Percentiles rank a stretch among this genome's conserved stretches.
Conservation (phyloP, 169 alveolate genomes). For the Plasmodium coatneyi region DNA sequence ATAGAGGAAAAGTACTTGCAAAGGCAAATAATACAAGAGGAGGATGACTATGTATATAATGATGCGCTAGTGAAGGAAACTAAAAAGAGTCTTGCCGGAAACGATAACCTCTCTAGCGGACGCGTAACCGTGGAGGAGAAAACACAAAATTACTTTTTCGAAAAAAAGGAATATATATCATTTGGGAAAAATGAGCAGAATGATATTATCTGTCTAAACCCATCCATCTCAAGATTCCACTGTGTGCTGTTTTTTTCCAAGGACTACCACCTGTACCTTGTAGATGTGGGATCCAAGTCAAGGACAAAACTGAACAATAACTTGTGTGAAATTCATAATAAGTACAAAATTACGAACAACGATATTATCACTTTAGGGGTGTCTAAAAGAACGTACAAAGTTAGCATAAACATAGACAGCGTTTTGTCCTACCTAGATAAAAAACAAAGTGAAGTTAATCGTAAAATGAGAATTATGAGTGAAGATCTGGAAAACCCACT, state of each 20-base stretch:
- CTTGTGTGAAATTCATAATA: conserved; percentile 37
- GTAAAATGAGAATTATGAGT: conserved; percentile 23
- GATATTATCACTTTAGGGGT: conserved; percentile 70
- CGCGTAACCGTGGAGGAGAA: conserved; percentile 20
- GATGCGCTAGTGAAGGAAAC: conserved; percentile 15
- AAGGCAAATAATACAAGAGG: conserved; percentile 13
- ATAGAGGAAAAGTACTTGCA: conserved; percentile 60
- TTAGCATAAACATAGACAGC: conserved; percentile 43
- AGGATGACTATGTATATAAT: not conserved
- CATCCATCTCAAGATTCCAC: conserved; percentile 73
- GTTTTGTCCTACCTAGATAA: conserved; percentile 52
- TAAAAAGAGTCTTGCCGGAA: conserved; percentile 6
- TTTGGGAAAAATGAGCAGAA: conserved; percentile 68
- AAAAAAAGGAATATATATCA: conserved; percentile 65
- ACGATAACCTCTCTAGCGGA: not conserved
- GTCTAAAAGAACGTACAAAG: conserved; percentile 66
- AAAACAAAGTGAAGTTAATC: conserved; percentile 38
- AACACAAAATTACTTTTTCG: conserved; percentile 34
- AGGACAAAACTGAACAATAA: conserved; percentile 48
- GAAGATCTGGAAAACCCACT: conserved; percentile 61
- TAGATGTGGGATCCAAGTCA: conserved; percentile 75
- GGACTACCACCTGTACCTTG: conserved; percentile 50
- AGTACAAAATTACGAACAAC: conserved; percentile 46
- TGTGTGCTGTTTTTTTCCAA: conserved; percentile 51
- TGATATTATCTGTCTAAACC: conserved; percentile 74